Evolutionary conservation across 2,329 filamentous ascomycete species (phyloP).

Genomic region (Onygenales sp.): DNA sequence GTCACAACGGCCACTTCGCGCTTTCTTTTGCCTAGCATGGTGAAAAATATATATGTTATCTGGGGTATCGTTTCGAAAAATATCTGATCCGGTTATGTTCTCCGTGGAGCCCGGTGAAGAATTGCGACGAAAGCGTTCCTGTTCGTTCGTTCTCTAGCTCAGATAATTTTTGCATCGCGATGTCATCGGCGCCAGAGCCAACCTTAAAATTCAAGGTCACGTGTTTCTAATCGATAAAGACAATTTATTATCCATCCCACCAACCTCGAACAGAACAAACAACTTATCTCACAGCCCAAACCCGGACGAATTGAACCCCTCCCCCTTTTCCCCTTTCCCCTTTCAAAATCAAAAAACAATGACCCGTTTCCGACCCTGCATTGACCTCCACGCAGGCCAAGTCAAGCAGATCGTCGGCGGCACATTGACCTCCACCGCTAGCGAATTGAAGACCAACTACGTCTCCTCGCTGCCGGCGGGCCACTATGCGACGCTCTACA

Average conservation of each 20-base stretch:
- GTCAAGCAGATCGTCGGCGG: slow-evolving; percentile 99
- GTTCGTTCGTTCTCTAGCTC: not conserved
- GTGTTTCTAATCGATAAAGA: too few relatives aligned
- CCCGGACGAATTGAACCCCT: not conserved
- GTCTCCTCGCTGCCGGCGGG: slow-evolving; percentile 73
- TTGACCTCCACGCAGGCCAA: slow-evolving; percentile 92
- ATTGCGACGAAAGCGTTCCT: too few relatives aligned
- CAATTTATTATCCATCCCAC: too few relatives aligned
- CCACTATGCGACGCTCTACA: slow-evolving; percentile 76
- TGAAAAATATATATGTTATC: slow-evolving; percentile 3
- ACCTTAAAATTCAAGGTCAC: too few relatives aligned
- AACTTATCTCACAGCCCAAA: not conserved
- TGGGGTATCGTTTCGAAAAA: not conserved
- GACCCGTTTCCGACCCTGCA: slow-evolving; percentile 93
- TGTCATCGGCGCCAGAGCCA: too few relatives aligned
- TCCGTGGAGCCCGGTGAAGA: too few relatives aligned
- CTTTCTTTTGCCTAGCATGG: slow-evolving; percentile 41
- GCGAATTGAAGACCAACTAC: slow-evolving; percentile 78
- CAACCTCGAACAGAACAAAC: too few relatives aligned
- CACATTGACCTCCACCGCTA: slow-evolving; percentile 62
- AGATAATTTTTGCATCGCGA: too few relatives aligned
- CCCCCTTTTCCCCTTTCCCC: not conserved
- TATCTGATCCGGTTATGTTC: too few relatives aligned
- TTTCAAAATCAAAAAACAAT: slow-evolving; percentile 39
- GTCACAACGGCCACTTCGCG: slow-evolving; percentile 28